These are phyloP conservation scores for Ganoderma lingzhi DNA, from an alignment of 1,284 basidiomycete genomes.

Conservation along the genomic window DNA sequence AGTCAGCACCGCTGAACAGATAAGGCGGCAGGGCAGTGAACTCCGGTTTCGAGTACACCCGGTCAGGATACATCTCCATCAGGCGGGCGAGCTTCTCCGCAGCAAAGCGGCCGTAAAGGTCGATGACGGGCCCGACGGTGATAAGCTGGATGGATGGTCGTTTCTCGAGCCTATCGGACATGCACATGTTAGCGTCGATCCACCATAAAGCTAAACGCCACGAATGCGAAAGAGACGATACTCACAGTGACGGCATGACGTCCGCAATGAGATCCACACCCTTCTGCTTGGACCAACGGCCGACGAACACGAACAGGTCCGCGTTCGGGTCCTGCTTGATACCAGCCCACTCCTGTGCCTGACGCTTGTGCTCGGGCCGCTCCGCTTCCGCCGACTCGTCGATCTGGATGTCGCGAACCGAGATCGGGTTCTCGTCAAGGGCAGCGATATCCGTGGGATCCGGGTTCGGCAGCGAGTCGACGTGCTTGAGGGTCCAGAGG, in stretches of 20 bases:
- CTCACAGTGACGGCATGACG: slow-evolving; percentile 87
- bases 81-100: slow-evolving; percentile 91
- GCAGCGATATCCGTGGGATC: slow-evolving; percentile 94
- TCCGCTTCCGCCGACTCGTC: slow-evolving; percentile 87
- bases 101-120: slow-evolving; percentile 92
- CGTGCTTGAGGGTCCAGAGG: slow-evolving; percentile 93
- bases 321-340: slow-evolving; percentile 90
- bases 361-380: slow-evolving; percentile 88
- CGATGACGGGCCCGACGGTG: slow-evolving; percentile 91
- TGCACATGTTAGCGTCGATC: slow-evolving; percentile 26
- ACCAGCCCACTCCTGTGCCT: slow-evolving; percentile 93
- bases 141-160: slow-evolving; percentile 87
- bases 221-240: slow-evolving; percentile 31
- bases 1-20: slow-evolving; percentile 93
- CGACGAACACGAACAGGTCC: slow-evolving; percentile 93
- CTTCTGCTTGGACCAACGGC: slow-evolving; percentile 97
- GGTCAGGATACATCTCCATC: slow-evolving; percentile 94
- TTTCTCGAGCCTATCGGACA: slow-evolving; percentile 74
- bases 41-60: slow-evolving; percentile 92
- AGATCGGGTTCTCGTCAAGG: slow-evolving; percentile 80
- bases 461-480: slow-evolving; percentile 93
- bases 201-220: slow-evolving; percentile 8
- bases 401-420: slow-evolving; percentile 77
- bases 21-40: slow-evolving; percentile 94
- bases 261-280: slow-evolving; percentile 95